Evolutionary conservation across 176 grass and related monocot genomes (phyloP).

Genomic region (Stipa capillata): DNA sequence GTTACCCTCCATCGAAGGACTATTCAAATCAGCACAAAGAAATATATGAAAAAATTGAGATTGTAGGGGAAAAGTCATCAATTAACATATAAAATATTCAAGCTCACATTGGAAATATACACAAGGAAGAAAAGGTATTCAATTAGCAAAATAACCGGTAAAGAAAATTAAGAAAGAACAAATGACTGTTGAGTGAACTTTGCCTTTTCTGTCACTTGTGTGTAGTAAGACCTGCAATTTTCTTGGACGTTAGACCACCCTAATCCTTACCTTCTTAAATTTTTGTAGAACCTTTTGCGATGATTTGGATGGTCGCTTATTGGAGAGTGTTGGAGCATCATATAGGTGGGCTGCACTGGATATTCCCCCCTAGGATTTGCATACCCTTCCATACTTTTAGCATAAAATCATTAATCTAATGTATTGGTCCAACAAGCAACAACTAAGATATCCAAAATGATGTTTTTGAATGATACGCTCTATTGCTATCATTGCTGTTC

Average conservation of each 20-base stretch:
- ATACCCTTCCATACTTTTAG: background rate
- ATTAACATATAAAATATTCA: no score
- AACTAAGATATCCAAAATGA: background rate
- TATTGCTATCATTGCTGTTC: background rate
- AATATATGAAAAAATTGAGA: no score
- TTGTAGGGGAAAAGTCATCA: no score
- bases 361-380: background rate
- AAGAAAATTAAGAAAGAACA: background rate
- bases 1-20: background rate
- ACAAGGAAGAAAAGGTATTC: background rate
- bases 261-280: constrained; percentile 20
- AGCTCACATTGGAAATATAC: background rate
- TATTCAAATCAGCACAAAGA: background rate
- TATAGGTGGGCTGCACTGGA: constrained; percentile 10
- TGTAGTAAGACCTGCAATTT: constrained; percentile 7
- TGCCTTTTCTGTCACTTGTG: constrained; percentile 4
- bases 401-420: background rate
- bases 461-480: background rate
- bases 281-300: constrained; percentile 35
- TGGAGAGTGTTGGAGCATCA: constrained; percentile 9
- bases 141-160: background rate
- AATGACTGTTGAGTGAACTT: background rate
- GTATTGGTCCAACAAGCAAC: background rate
- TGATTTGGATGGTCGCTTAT: constrained; percentile 27
- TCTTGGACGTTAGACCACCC: constrained; percentile 1